phyloP scores from a whole-genome alignment of 108 stramenopile genomes.

The Epipyxis sp. region DNA sequence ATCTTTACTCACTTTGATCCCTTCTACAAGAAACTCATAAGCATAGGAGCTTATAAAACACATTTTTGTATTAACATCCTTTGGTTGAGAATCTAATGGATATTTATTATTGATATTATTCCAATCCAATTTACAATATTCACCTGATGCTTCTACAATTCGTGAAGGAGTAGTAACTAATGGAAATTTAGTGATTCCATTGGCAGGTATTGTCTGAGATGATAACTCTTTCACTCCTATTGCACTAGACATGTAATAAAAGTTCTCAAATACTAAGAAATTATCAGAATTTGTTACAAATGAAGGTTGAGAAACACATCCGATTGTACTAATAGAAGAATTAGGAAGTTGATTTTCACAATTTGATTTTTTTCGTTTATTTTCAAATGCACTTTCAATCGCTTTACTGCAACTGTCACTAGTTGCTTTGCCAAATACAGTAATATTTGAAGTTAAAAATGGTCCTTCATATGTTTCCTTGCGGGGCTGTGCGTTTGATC shows the following conservation, averaged over 20 bases:
- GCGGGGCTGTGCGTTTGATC: neutral
- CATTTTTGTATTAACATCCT: conserved; percentile 3
- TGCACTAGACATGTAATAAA: conserved; percentile 26
- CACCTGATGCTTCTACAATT: neutral
- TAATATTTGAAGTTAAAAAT: neutral
- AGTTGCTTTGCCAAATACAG: neutral
- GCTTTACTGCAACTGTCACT: neutral
- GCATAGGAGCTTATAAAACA: conserved; percentile 21
- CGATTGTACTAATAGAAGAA: neutral
- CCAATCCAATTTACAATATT: conserved; percentile 3
- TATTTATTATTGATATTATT: neutral
- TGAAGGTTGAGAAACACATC: conserved; percentile 39
- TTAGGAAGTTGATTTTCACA: neutral
- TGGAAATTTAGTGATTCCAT: conserved; percentile 9
- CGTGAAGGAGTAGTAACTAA: neutral
- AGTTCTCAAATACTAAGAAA: conserved; percentile 31
- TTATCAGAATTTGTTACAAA: neutral
- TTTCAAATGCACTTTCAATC: neutral
- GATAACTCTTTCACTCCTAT: neutral
- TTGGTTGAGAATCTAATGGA: conserved; percentile 4
- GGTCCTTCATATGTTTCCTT: no score
- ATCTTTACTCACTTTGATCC: neutral
- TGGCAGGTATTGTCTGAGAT: neutral
- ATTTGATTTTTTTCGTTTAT: neutral
- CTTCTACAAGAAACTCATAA: conserved; percentile 16